Evolutionary conservation across 805 yeast genomes (phyloP).

Genomic region (Candida ulmi): DNA sequence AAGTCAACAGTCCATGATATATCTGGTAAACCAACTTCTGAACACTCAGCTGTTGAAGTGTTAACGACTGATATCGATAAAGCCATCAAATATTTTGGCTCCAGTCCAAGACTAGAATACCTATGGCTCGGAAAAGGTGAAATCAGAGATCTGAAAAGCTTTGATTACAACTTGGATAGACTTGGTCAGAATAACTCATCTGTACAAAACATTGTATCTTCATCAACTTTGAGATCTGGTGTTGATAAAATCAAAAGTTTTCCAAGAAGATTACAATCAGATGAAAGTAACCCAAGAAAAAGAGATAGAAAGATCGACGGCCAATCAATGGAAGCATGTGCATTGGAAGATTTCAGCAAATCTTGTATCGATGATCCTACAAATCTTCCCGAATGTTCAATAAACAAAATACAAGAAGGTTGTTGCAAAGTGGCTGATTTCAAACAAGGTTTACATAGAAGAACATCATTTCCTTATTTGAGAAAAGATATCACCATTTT

Average conservation of each 20-base stretch:
- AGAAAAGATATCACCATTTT: constrained; percentile 26
- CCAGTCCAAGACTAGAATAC: constrained; percentile 31
- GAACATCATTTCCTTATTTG: constrained; percentile 35
- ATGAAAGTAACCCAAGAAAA: constrained; percentile 8
- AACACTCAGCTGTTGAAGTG: constrained; percentile 30
- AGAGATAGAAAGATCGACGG: constrained; percentile 1
- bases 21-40: constrained; percentile 32
- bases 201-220: constrained; percentile 4
- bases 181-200: background rate
- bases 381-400: background rate
- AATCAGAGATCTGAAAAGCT: constrained; percentile 27
- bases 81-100: constrained; percentile 17
- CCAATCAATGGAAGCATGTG: constrained; percentile 1
- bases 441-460: constrained; percentile 25
- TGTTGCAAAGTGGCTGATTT: constrained; percentile 7
- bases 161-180: constrained; percentile 11
- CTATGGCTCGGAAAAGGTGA: constrained; percentile 50
- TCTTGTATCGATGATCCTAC: background rate
- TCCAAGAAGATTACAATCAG: constrained; percentile 19
- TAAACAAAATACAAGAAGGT: background rate
- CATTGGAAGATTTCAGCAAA: background rate
- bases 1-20: constrained; percentile 71
- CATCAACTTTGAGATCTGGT: constrained; percentile 19
- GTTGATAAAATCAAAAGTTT: constrained; percentile 21
- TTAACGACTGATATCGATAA: constrained; percentile 33